A percentile compares a stretch with the other conserved stretches of the same genome.
Evolutionary conservation across 2,329 filamentous ascomycete genomes (phyloP).

Genomic region (Gnomoniopsis sp.): DNA sequence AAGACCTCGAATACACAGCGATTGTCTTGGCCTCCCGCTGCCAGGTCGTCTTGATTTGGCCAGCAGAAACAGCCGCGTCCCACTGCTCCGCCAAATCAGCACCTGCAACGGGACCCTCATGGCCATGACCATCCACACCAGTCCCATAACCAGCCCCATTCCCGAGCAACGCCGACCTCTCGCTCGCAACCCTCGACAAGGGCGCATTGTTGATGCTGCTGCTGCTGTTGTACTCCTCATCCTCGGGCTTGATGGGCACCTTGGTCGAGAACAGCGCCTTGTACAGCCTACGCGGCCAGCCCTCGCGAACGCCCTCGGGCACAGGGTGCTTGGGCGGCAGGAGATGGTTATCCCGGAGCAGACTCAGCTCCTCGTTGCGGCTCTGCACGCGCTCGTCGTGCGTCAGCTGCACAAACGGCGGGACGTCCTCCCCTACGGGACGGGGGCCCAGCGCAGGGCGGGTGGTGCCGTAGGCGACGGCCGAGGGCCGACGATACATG

Average conservation of each 20-base stretch:
- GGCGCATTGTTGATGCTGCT: slow-evolving; percentile 13
- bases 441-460: slow-evolving; percentile 66
- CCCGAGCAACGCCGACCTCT: slow-evolving; percentile 39
- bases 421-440: slow-evolving; percentile 38
- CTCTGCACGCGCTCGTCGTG: slow-evolving; percentile 54
- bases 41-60: slow-evolving; percentile 86
- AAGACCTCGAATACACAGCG: slow-evolving; percentile 63
- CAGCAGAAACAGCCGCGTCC: slow-evolving; percentile 79
- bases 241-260: slow-evolving; percentile 34
- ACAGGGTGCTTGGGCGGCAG: slow-evolving; percentile 56
- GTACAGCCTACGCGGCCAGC: slow-evolving; percentile 37
- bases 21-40: slow-evolving; percentile 83
- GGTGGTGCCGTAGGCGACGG: slow-evolving; percentile 69
- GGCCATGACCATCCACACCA: slow-evolving; percentile 22
- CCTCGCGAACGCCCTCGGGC: slow-evolving; percentile 29
- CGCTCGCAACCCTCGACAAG: slow-evolving; percentile 60
- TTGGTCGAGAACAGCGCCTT: slow-evolving; percentile 54
- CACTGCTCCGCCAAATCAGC: slow-evolving; percentile 69
- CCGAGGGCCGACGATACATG: slow-evolving; percentile 73
- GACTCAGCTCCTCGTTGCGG: slow-evolving; percentile 54
- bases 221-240: slow-evolving; percentile 43
- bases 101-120: slow-evolving; percentile 40
- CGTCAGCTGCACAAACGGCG: slow-evolving; percentile 35
- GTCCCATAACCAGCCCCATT: slow-evolving; percentile 21
- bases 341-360: slow-evolving; percentile 64